Evolutionary conservation across 208 protist species (phyloP).

Genomic region (Spongospora subterranea): DNA sequence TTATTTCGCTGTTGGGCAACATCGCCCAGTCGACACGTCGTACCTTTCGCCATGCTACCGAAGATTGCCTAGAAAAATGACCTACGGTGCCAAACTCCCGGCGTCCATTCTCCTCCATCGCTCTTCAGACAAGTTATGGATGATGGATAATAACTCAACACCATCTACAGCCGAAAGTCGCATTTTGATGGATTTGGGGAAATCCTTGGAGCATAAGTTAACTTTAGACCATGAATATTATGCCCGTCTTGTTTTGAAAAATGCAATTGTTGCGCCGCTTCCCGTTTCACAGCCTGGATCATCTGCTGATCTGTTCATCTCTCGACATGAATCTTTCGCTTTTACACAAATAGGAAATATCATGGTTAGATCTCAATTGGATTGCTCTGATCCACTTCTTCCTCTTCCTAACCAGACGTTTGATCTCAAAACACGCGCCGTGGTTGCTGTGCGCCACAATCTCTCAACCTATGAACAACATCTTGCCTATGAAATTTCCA

Average conservation of each 20-base stretch:
- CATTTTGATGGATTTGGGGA: slow-evolving; percentile 38
- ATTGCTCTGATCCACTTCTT: slow-evolving; percentile 5
- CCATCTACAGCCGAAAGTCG: not conserved
- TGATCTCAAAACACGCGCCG: slow-evolving; percentile 41
- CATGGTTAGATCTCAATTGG: slow-evolving; percentile 33
- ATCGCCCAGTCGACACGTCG: slow-evolving; percentile 52
- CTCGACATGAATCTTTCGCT: not conserved
- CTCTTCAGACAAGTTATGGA: not conserved
- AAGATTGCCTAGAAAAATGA: not conserved
- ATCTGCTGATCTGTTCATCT: not conserved
- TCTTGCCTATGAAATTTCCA: not conserved
- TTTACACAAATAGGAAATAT: slow-evolving; percentile 25
- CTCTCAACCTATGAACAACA: slow-evolving; percentile 39
- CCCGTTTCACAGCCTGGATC: not conserved
- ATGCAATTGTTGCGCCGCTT: not conserved
- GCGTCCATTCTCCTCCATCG: not conserved
- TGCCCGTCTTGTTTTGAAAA: slow-evolving; percentile 4
- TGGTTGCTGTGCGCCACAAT: slow-evolving; percentile 1
- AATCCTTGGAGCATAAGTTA: slow-evolving; percentile 51
- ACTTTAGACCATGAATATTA: slow-evolving; percentile 21
- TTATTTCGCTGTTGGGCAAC: slow-evolving; percentile 5
- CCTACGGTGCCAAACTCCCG: not conserved
- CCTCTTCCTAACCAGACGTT: slow-evolving; percentile 16
- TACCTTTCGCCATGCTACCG: not conserved
- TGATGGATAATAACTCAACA: slow-evolving; percentile 8